Conservation (phyloP, 2,329 filamentous ascomycete genomes). For the Fonsecaea pedrosoi region DNA sequence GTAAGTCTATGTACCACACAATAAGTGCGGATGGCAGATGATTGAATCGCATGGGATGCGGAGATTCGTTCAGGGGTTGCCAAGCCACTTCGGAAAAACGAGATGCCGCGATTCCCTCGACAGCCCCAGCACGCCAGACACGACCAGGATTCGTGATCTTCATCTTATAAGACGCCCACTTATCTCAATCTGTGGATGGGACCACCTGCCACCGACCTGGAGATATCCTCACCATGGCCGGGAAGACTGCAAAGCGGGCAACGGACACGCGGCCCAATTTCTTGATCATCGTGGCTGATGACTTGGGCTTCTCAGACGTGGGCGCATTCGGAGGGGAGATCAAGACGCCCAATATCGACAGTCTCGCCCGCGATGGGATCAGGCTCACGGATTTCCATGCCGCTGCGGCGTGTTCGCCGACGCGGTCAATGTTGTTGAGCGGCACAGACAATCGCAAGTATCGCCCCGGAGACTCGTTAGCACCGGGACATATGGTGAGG, state of each 20-base stretch:
- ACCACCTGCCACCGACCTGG: not conserved
- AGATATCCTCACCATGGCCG: not conserved
- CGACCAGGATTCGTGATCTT: not conserved
- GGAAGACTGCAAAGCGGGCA: not conserved
- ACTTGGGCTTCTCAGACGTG: slow-evolving; percentile 43
- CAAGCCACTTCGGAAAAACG: not conserved
- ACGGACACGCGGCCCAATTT: slow-evolving; percentile 23
- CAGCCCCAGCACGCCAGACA: not conserved
- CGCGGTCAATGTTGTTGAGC: slow-evolving; percentile 46
- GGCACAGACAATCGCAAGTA: slow-evolving; percentile 42
- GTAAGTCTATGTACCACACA: not conserved
- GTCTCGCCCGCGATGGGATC: slow-evolving; percentile 38
- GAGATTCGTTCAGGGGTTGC: not conserved
- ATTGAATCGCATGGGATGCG: no score
- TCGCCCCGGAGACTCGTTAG: not conserved
- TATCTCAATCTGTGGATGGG: not conserved
- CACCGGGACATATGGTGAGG: no score
- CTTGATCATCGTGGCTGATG: slow-evolving; percentile 29
- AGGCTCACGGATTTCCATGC: slow-evolving; percentile 44
- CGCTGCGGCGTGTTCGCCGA: slow-evolving; percentile 45
- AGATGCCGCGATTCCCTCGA: not conserved
- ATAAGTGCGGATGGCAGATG: not conserved
- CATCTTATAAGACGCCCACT: not conserved
- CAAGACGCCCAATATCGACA: slow-evolving; percentile 41
- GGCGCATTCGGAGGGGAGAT: slow-evolving; percentile 45